Base-by-base conservation (phyloP, 768 basidiomycete species). In the Auricularia auricula-judae region DNA sequence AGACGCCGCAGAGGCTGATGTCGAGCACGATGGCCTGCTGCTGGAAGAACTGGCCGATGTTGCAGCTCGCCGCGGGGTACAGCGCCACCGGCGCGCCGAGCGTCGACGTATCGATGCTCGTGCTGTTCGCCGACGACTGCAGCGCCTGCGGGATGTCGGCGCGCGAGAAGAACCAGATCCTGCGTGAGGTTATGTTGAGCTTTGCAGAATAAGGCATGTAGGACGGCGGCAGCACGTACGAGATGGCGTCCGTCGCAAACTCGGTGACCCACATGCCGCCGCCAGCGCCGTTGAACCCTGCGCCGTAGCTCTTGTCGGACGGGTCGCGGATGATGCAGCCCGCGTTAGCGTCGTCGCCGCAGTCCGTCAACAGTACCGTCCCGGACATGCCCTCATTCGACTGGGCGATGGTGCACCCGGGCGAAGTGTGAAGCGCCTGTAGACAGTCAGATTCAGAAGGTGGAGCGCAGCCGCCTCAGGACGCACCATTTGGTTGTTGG, bases 191-290 rank as follows among this genome's bases (percentile, higher is more conserved):
- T 29, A 29, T 3, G 47, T 42, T 42, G 8, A 14, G 21, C 11
- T 18, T 71, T 72, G 11, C 65, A 69, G 18, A 65, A 36, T 35
- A n/a, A 21, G 53, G 39, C 16, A 3, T 11, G 4, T n/a, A 12
- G 18, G n/a, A 29, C 39, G 14, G 33, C 11, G 47, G 4, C 42
- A 39, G 47, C 5, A 76, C 84, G 67, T 70, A 87, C 86, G 82
- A 85, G 36, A 91, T 84, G 10, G 86, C 88, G 47, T 74, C 77
- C 29, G 78, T 72, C 1, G 88, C 86, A 65, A 86, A 84, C 71
- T 91, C 88, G 1, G 89, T 88, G 21, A 89, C 84, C 67, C 82
- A 92, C 11, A 89, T 81, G 14, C 91, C 91, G 35, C 91, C 91
- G 8, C 84, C 83, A 2, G 78, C 80, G 3, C 75, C 73, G 1